A percentile compares a stretch with the other conserved stretches of the same genome.
Conservation (phyloP, 805 yeast genomes). For the Wickerhamiella lipophila region DNA sequence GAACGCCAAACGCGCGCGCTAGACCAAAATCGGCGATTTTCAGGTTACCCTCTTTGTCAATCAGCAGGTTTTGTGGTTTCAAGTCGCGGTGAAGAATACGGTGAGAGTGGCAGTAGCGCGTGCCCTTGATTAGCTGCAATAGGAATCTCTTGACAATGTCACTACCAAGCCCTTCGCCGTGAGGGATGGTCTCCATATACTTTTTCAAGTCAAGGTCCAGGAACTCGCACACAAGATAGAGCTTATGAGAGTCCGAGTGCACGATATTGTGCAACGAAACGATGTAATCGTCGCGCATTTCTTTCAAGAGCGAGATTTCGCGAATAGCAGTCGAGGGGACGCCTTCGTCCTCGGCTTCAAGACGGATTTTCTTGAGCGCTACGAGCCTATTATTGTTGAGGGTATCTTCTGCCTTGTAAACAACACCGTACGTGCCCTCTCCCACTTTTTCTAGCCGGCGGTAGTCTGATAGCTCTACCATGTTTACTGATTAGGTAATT, state of each 20-base stretch:
- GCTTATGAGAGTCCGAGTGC: slow-evolving; percentile 84
- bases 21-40: slow-evolving; percentile 88
- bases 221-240: slow-evolving; percentile 85
- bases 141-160: slow-evolving; percentile 86
- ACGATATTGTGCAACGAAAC: slow-evolving; percentile 87
- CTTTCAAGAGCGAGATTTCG: slow-evolving; percentile 88
- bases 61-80: slow-evolving; percentile 90
- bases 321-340: slow-evolving; percentile 97
- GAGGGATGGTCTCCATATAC: slow-evolving; percentile 92
- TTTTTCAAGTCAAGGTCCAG: slow-evolving; percentile 89
- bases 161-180: slow-evolving; percentile 78
- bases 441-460: slow-evolving; percentile 94
- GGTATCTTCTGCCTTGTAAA: slow-evolving; percentile 85
- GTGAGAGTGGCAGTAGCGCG: slow-evolving; percentile 86
- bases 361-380: slow-evolving; percentile 85
- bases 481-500: slow-evolving; percentile 22
- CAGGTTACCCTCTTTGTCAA: slow-evolving; percentile 89
- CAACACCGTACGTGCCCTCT: slow-evolving; percentile 96
- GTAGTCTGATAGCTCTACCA: slow-evolving; percentile 84
- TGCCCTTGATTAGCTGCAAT: slow-evolving; percentile 84
- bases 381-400: slow-evolving; percentile 87
- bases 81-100: slow-evolving; percentile 89
- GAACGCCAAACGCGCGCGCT: slow-evolving; percentile 96
- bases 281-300: slow-evolving; percentile 84
- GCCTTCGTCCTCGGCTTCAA: slow-evolving; percentile 96